Base-by-base conservation (phyloP, 2,329 filamentous ascomycete species). In the Zelopaecilomyces penicillatus region DNA sequence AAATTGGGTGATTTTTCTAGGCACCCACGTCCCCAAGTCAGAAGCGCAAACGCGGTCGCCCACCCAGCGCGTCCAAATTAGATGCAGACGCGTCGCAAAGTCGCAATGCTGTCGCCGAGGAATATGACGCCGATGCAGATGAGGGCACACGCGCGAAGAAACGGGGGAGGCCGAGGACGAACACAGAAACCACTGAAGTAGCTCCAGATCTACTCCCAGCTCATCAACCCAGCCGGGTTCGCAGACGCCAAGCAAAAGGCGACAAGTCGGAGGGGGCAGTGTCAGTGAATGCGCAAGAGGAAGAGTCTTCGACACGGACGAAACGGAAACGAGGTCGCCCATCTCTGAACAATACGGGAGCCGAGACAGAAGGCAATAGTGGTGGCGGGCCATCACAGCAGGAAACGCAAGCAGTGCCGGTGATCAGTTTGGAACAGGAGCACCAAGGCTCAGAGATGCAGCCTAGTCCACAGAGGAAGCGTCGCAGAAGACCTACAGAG, bases 41-140 rank as follows among this genome's bases (percentile, higher is more conserved):
- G 43, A 68, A 66, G 52, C 68, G 68, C 51, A 71, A 70, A 55
- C 69, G 68, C 57, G 66, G 66, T 43, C 62, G 65, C 35, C 65
- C 63, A 9, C 54, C 64, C 30, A 66, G 65, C 67, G 67, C 67
- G 66, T 64, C 64, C 44, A 64, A 59, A 49, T 47, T 58, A 28
- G 46, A 44, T 30, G 43, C 44, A 48, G 50, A 47, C 61, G 57
- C 56, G 55, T 57, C 56, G 39, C 53, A 52, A 37, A 36, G 49
- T 40, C 38, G 43, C 50, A 35, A 31, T 32, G 34, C 44, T 29
- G 49, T 51, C 33, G 48, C 44, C 27, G 44, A 47, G 27, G 41
- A 38, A 7, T 36, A 43, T 47, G 52, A 59, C 27, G 52, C 52
- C 41, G 52, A 57, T 39, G 53, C 46, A 12, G 57, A 58, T 19